These are phyloP conservation scores for Ascochyta koolunga DNA, from an alignment of 2,329 filamentous ascomycete genomes.

Conservation along the genomic window DNA sequence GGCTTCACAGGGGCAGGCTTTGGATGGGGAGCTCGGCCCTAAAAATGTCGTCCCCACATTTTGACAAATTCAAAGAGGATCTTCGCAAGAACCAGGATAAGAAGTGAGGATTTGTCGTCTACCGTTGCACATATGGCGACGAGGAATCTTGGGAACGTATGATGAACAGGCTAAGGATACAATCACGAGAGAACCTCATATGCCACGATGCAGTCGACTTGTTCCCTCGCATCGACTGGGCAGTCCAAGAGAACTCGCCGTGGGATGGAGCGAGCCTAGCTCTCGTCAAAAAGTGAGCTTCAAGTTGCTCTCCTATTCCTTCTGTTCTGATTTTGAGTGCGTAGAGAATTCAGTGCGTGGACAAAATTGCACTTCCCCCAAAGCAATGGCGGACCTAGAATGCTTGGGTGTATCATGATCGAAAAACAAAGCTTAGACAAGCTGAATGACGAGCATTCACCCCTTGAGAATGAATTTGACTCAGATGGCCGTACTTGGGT, in stretches of 20 bases:
- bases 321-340: not conserved
- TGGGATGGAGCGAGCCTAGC: not conserved
- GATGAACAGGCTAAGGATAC: constrained; percentile 4
- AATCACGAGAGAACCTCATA: not conserved
- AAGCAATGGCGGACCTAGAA: not conserved
- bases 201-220: constrained; percentile 1
- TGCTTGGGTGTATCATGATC: not conserved
- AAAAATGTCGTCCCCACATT: not conserved
- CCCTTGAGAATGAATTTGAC: not conserved
- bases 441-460: not conserved
- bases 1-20: too few relatives aligned
- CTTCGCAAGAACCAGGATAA: not conserved
- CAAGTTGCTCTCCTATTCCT: too few relatives aligned
- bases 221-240: constrained; percentile 13
- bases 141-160: constrained; percentile 13
- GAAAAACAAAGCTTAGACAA: not conserved
- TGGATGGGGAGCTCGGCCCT: too few relatives aligned
- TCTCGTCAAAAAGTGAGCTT: not conserved
- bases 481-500: not conserved
- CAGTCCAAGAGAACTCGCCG: constrained; percentile 10
- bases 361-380: not conserved
- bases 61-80: not conserved
- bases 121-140: constrained; percentile 16
- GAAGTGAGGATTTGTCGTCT: constrained; percentile 19
- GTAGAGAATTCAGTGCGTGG: not conserved